Conservation (phyloP, 176 grass and related monocot species). For the Poa pratensis region DNA sequence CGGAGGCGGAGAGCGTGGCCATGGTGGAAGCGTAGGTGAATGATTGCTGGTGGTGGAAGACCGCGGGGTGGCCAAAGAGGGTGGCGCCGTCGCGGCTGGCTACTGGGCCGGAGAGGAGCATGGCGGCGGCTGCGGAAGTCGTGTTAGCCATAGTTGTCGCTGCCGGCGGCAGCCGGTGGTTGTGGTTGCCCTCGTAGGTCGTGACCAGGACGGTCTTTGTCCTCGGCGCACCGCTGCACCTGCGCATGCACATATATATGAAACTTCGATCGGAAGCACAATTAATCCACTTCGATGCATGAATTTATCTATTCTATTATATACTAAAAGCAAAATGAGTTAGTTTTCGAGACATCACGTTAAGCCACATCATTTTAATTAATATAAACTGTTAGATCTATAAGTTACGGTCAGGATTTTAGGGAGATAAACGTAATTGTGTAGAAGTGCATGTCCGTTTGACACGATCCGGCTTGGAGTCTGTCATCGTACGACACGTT, state of each 20-base stretch:
- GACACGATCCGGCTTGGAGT: too few species aligned
- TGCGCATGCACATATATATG: neutral
- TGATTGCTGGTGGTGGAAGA: conserved; percentile 60
- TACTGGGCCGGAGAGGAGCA: conserved; percentile 83
- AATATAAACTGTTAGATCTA: too few species aligned
- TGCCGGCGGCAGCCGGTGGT: conserved; percentile 74
- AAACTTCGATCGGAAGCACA: neutral
- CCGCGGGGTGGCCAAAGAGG: conserved; percentile 57
- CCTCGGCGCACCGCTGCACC: conserved; percentile 91
- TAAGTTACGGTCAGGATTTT: too few species aligned
- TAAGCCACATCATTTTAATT: too few species aligned
- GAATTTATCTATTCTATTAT: too few species aligned
- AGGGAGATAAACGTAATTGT: too few species aligned
- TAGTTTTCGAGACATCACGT: too few species aligned
- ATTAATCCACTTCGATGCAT: neutral
- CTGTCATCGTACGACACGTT: too few species aligned
- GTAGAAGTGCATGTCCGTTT: too few species aligned
- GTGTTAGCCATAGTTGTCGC: conserved; percentile 85
- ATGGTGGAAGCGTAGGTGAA: conserved; percentile 76
- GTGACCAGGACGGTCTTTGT: conserved; percentile 70
- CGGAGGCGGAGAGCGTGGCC: conserved; percentile 84
- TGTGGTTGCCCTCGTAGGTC: conserved; percentile 90
- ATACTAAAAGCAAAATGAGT: too few species aligned
- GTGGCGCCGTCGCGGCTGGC: conserved; percentile 50
- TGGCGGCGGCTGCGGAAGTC: conserved; percentile 73